phyloP scores from a whole-genome alignment of 2,329 filamentous ascomycete genomes.

The Trichoderma koningiopsis region DNA sequence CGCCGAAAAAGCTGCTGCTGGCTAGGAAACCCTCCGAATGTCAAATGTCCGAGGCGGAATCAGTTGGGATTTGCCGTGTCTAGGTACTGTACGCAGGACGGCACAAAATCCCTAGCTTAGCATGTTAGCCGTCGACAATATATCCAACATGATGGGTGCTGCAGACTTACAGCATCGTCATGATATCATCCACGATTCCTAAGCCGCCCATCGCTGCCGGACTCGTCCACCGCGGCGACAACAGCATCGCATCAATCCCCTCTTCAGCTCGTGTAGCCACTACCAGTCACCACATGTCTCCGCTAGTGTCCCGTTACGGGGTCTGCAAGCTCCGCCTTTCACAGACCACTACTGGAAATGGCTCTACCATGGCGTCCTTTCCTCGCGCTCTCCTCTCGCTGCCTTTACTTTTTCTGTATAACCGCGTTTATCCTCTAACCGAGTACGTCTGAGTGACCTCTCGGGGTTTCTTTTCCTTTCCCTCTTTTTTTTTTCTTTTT shows the following conservation, averaged over 20 bases:
- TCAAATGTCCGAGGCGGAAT: too few relatives aligned
- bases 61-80: too few relatives aligned
- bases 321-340: not conserved
- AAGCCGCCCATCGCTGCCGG: not conserved
- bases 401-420: constrained; percentile 1
- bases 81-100: too few relatives aligned
- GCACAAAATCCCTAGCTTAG: too few relatives aligned
- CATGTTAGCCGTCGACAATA: too few relatives aligned
- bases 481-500: not conserved
- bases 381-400: not conserved
- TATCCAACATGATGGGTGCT: not conserved
- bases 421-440: not conserved
- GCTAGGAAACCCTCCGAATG: too few relatives aligned
- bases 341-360: not conserved
- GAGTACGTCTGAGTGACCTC: not conserved
- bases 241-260: not conserved
- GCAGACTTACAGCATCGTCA: not conserved
- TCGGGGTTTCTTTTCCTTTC: not conserved
- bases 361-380: not conserved
- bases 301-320: constrained; percentile 10
- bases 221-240: not conserved
- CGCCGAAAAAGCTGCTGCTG: too few relatives aligned
- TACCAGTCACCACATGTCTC: not conserved
- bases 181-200: not conserved
- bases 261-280: not conserved